A percentile compares a stretch with the other conserved stretches of the same genome.
phyloP scores from a whole-genome alignment of 192 early-diverging fungal species.

The Linnemannia exigua region DNA sequence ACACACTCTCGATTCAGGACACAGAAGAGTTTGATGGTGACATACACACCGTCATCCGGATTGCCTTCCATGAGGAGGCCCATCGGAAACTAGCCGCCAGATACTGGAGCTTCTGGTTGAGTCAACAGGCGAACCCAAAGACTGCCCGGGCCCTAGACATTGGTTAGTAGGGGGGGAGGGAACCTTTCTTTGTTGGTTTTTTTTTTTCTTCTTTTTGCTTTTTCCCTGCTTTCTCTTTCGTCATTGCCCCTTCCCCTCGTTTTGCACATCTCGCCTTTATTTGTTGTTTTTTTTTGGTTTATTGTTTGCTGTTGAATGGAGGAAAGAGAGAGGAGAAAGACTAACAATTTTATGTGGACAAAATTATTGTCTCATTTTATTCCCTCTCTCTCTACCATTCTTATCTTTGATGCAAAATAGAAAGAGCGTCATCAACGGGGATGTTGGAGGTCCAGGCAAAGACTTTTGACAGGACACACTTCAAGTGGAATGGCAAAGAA shows the following conservation, averaged over 20 bases:
- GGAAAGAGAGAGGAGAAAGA: constrained; percentile 33
- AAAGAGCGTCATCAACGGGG: constrained; percentile 65
- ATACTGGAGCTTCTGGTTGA: constrained; percentile 85
- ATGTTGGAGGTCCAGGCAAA: constrained; percentile 67
- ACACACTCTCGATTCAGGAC: constrained; percentile 70
- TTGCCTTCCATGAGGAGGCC: constrained; percentile 80
- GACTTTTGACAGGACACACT: constrained; percentile 77
- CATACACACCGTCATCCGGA: constrained; percentile 68
- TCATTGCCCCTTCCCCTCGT: neutral
- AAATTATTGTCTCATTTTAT: neutral
- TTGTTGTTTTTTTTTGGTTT: neutral
- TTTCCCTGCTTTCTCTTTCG: neutral
- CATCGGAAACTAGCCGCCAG: constrained; percentile 72
- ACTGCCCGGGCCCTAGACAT: constrained; percentile 76
- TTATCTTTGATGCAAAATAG: neutral
- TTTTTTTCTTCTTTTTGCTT: neutral
- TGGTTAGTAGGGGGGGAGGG: constrained; percentile 59
- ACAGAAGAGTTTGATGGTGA: constrained; percentile 60
- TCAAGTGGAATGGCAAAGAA: constrained; percentile 78
- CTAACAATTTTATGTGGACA: neutral
- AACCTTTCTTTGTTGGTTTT: neutral
- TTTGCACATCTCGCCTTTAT: neutral
- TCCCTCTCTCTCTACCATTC: neutral
- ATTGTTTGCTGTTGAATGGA: neutral
- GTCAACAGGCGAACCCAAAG: constrained; percentile 72